A percentile compares a stretch with the other conserved stretches of the same genome.
phyloP scores from a whole-genome alignment of 2,329 filamentous ascomycete genomes.

The Fusarium chlamydosporum region DNA sequence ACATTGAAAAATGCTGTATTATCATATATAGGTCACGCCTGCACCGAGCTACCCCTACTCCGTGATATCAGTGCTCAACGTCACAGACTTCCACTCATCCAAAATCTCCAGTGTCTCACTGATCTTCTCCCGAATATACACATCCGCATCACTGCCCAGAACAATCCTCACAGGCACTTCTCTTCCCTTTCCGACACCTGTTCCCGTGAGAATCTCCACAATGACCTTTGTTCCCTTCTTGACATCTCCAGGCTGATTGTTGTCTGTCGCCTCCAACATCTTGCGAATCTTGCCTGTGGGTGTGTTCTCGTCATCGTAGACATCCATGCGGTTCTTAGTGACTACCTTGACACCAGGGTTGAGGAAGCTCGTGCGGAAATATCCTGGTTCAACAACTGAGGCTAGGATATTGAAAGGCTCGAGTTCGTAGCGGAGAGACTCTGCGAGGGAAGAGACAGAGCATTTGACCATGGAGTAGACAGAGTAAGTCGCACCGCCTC shows the following conservation, averaged over 20 bases:
- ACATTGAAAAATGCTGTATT: too few relatives aligned
- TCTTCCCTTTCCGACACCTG: slow-evolving; percentile 62
- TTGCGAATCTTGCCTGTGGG: slow-evolving; percentile 51
- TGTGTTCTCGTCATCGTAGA: slow-evolving; percentile 52
- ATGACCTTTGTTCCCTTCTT: slow-evolving; percentile 66
- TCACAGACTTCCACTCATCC: slow-evolving; percentile 63
- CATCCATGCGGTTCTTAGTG: slow-evolving; percentile 53
- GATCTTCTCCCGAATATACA: slow-evolving; percentile 60
- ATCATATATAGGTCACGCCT: too few relatives aligned
- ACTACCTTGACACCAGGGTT: slow-evolving; percentile 52
- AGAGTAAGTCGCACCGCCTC: slow-evolving; percentile 55
- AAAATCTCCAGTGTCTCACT: slow-evolving; percentile 59
- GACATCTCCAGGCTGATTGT: slow-evolving; percentile 69
- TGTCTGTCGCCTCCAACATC: slow-evolving; percentile 56
- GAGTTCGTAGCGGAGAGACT: slow-evolving; percentile 61
- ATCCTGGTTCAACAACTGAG: slow-evolving; percentile 64
- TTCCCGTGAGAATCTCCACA: slow-evolving; percentile 68
- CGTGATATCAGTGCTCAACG: slow-evolving; percentile 46
- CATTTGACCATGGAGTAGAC: slow-evolving; percentile 63
- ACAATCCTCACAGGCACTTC: slow-evolving; percentile 67
- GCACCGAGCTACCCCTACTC: not conserved
- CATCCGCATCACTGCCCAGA: slow-evolving; percentile 67
- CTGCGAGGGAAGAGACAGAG: slow-evolving; percentile 61
- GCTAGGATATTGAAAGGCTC: slow-evolving; percentile 61
- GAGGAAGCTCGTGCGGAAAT: slow-evolving; percentile 67